Base-by-base conservation (phyloP, 768 basidiomycete species). In the Kwoniella shandongensis region DNA sequence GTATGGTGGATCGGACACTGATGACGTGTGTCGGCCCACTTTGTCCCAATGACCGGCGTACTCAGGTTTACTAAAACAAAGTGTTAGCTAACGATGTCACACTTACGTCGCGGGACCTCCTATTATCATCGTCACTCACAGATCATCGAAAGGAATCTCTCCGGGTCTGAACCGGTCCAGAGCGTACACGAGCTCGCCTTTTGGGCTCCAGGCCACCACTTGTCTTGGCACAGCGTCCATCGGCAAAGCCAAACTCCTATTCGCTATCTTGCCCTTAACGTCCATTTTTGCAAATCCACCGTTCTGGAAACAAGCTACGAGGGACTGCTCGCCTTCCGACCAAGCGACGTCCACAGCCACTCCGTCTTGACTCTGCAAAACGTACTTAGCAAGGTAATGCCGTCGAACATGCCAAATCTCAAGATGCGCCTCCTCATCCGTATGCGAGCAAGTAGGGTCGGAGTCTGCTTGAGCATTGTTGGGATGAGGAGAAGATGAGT, bases 381-480 rank as follows among this genome's bases (percentile, higher is more conserved):
- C 54, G 30, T 76, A 76, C 44, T 76, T 76, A 20, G 69, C 63
- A 18, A 76, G 54, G 42, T 73, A 60, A 25, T 73, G 71, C 25
- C 75, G 54, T 6, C 75, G 49, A 2, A 76, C 73, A 40, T 76
- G 73, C 75, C 75, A 76, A 17, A 76, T 62, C 39, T 76, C 75
- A n/a, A 76, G 51, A 44, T 71, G 70, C 18, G 65, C 63, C 22
- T 76, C 72, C 10, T 63, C 66, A 29, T 69, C 68, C 3, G 49
- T 13, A 10, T 25, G 11, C 13, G 42, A 41, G 20, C 42, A 39
- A 17, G 32, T 23, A 8, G 17, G 36, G 25, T 54, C 50, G 10
- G 45, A 11, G 3, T 29, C 47, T 18, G 25, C 23, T 8, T 30
- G 27, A n/a, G 39, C 39, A 2, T 26, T 36, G 3, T 27, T 40